Conservation (phyloP, 2,329 filamentous ascomycete species). For the Acrocalymma vagum region DNA sequence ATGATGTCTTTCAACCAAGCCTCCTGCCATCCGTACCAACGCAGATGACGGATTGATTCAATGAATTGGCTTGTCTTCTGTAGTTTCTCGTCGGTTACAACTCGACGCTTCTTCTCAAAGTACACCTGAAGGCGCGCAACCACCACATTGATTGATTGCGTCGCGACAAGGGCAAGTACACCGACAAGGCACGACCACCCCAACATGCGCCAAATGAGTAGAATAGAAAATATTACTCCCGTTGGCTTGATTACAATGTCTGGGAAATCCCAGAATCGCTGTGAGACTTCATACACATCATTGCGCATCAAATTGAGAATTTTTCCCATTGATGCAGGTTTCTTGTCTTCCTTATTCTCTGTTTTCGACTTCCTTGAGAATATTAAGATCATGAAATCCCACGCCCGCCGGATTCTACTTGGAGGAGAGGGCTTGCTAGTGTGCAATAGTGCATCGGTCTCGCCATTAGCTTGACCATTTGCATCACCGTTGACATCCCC, state of each 20-base stretch:
- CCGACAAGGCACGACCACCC: conserved; percentile 82
- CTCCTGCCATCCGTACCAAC: conserved; percentile 85
- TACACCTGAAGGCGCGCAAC: conserved; percentile 72
- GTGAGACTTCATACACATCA: conserved; percentile 83
- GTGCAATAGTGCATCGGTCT: conserved; percentile 9
- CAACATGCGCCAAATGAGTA: conserved; percentile 79
- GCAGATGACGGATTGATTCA: conserved; percentile 80
- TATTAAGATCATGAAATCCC: conserved; percentile 14
- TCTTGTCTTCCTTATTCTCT: conserved; percentile 53
- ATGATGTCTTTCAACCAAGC: conserved; percentile 77
- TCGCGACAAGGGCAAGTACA: conserved; percentile 72
- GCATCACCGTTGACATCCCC: conserved; percentile 22
- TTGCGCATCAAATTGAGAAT: conserved; percentile 87
- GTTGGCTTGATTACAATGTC: conserved; percentile 79
- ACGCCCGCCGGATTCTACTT: conserved; percentile 16
- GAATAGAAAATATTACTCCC: conserved; percentile 76
- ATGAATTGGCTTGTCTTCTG: conserved; percentile 87
- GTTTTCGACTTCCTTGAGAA: conserved; percentile 26
- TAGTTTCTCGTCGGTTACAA: conserved; percentile 78
- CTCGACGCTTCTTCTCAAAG: conserved; percentile 75
- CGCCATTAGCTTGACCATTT: conserved; percentile 11
- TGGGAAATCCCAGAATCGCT: conserved; percentile 88
- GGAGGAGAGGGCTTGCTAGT: conserved; percentile 10
- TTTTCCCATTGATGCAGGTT: conserved; percentile 84
- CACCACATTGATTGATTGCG: conserved; percentile 73